Percentiles rank a stretch among this genome's conserved stretches.
Conservation (phyloP, 1,284 basidiomycete genomes). For the Pseudozyma flocculosa region DNA sequence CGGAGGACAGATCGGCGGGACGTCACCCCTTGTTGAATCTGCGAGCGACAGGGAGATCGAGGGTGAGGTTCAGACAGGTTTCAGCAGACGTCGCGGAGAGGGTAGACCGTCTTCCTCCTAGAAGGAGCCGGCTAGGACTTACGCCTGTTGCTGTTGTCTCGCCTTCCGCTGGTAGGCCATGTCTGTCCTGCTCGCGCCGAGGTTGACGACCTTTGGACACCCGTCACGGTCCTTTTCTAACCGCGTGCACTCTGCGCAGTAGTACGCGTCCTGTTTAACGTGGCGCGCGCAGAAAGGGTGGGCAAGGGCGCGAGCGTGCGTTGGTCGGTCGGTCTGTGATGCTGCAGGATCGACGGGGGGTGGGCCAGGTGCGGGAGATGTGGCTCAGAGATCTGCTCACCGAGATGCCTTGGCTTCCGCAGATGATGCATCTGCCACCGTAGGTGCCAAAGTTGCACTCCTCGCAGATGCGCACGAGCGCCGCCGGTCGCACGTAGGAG, state of each 20-base stretch:
- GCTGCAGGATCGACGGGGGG: too few relatives aligned
- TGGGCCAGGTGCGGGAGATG: neutral
- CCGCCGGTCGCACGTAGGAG: slow-evolving; percentile 97
- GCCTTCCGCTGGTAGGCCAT: slow-evolving; percentile 48
- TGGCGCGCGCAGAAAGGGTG: neutral
- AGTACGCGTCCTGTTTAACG: slow-evolving; percentile 50
- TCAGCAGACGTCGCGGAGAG: too few relatives aligned
- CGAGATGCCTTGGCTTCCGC: slow-evolving; percentile 60
- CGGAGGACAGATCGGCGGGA: too few relatives aligned
- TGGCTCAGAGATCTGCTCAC: slow-evolving; percentile 16
- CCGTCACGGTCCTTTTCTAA: slow-evolving; percentile 97
- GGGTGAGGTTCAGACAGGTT: neutral
- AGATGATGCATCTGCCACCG: slow-evolving; percentile 95
- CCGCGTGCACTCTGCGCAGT: slow-evolving; percentile 70
- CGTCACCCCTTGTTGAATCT: slow-evolving; percentile 1
- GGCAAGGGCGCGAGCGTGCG: neutral
- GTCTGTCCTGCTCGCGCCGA: slow-evolving; percentile 65
- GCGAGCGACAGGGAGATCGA: neutral
- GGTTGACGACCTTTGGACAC: slow-evolving; percentile 97
- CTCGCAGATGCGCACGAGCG: slow-evolving; percentile 95
- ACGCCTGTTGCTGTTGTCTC: slow-evolving; percentile 35
- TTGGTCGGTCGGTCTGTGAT: neutral
- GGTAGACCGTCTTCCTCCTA: too few relatives aligned
- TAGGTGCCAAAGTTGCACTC: slow-evolving; percentile 98
- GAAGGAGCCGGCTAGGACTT: too few relatives aligned